A percentile compares a stretch with the other conserved stretches of the same genome.
Evolutionary conservation across 257 asterid genomes (phyloP).

Genomic region (Lavandula angustifolia): DNA sequence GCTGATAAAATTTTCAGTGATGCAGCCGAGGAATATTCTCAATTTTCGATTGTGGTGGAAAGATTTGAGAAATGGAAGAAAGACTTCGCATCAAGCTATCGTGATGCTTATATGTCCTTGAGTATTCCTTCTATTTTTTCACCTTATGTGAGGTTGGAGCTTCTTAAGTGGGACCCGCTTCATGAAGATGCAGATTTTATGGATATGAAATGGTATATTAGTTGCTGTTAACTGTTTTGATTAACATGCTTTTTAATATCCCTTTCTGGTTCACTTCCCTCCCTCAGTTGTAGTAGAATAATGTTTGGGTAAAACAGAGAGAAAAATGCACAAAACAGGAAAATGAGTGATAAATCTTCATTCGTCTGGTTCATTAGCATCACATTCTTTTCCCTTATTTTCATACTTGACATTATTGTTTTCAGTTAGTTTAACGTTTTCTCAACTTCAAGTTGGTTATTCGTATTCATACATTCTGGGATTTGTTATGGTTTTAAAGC

Average conservation of each 20-base stretch:
- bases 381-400: background rate
- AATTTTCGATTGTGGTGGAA: conserved; percentile 69
- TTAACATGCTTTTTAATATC: conserved; percentile 4
- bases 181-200: conserved; percentile 80
- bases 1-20: conserved; percentile 82
- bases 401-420: conserved; percentile 1
- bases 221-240: background rate
- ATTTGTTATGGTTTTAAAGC: background rate
- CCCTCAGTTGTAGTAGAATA: conserved; percentile 11
- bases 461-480: background rate
- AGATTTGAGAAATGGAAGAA: conserved; percentile 83
- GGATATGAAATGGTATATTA: conserved; percentile 80
- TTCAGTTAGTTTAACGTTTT: background rate
- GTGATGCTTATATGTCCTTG: conserved; percentile 90
- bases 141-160: conserved; percentile 93
- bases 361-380: background rate
- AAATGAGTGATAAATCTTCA: conserved; percentile 9
- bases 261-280: background rate
- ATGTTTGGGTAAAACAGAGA: background rate
- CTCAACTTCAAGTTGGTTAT: background rate
- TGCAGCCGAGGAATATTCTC: conserved; percentile 83
- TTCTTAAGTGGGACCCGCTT: conserved; percentile 97
- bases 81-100: conserved; percentile 72
- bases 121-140: conserved; percentile 82
- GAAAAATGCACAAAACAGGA: background rate